phyloP scores from a whole-genome alignment of 208 protist genomes.

The Trypanosoma scelopori region DNA sequence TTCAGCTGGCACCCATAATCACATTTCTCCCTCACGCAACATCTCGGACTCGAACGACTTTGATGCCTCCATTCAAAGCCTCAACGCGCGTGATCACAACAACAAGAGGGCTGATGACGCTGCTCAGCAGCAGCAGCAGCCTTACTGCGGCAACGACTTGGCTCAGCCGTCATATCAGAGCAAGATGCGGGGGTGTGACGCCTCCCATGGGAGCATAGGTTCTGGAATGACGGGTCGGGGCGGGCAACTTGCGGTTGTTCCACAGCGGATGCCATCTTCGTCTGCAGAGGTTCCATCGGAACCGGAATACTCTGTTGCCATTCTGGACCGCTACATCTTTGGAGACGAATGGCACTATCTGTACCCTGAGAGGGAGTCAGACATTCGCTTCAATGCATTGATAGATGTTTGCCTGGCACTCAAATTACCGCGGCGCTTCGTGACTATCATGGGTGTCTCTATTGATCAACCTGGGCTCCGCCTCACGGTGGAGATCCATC shows the following conservation, averaged over 20 bases:
- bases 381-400: slow-evolving; percentile 72
- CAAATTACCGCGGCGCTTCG: slow-evolving; percentile 63
- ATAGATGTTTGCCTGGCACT: slow-evolving; percentile 77
- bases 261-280: background rate
- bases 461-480: slow-evolving; percentile 76
- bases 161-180: background rate
- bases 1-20: background rate
- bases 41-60: background rate
- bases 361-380: slow-evolving; percentile 56
- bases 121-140: too few species aligned
- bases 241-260: slow-evolving; percentile 6
- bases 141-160: background rate
- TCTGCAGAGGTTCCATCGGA: slow-evolving; percentile 26
- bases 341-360: slow-evolving; percentile 70
- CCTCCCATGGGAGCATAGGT: background rate
- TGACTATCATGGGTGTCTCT: slow-evolving; percentile 57
- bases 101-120: background rate
- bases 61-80: slow-evolving; percentile 1
- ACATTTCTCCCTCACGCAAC: background rate
- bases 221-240: background rate
- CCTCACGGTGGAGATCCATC: slow-evolving; percentile 69
- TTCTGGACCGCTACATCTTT: slow-evolving; percentile 78
- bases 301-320: slow-evolving; percentile 44
- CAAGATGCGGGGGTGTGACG: slow-evolving; percentile 9
- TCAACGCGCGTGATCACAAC: background rate